Evolutionary conservation across 1,284 basidiomycete species (phyloP).

Genomic region (Puccinia coronata): DNA sequence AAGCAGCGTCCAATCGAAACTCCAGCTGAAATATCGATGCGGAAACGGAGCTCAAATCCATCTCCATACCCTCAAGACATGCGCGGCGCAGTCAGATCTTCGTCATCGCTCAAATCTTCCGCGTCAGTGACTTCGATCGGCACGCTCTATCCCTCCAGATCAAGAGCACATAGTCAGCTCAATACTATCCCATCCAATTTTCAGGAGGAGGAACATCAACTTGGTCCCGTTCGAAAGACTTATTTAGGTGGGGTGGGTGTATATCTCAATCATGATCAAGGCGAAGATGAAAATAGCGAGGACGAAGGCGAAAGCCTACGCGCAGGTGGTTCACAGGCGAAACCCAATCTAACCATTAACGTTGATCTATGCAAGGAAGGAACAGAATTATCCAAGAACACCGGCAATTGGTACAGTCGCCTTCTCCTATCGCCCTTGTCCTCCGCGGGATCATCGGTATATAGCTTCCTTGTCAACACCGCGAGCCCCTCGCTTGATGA

Average conservation of each 20-base stretch:
- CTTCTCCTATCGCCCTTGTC: conserved; percentile 35
- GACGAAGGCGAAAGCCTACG: not conserved
- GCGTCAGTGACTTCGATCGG: conserved; percentile 6
- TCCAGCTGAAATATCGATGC: not conserved
- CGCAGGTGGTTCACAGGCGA: not conserved
- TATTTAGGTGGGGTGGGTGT: conserved; percentile 44
- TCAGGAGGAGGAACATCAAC: not conserved
- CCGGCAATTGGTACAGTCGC: conserved; percentile 36
- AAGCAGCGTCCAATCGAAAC: conserved; percentile 17
- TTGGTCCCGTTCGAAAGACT: conserved; percentile 15
- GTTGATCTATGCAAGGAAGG: conserved; percentile 13
- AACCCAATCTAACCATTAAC: conserved; percentile 39
- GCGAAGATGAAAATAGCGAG: conserved; percentile 11
- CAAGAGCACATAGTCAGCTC: conserved; percentile 27
- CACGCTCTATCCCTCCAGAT: conserved; percentile 8
- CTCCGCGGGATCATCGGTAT: conserved; percentile 45
- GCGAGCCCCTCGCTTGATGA: not conserved
- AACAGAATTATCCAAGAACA: conserved; percentile 1
- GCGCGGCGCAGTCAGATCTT: conserved; percentile 10
- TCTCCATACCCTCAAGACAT: conserved; percentile 16
- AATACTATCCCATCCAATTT: not conserved
- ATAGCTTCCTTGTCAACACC: conserved; percentile 25
- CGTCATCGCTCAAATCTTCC: conserved; percentile 17
- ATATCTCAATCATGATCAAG: conserved; percentile 28
- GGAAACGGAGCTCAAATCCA: not conserved